Evolutionary conservation across 345 rosid species (phyloP), one percentile per base, ranked within the genome.

Genomic region (Gossypium thurberi): DNA sequence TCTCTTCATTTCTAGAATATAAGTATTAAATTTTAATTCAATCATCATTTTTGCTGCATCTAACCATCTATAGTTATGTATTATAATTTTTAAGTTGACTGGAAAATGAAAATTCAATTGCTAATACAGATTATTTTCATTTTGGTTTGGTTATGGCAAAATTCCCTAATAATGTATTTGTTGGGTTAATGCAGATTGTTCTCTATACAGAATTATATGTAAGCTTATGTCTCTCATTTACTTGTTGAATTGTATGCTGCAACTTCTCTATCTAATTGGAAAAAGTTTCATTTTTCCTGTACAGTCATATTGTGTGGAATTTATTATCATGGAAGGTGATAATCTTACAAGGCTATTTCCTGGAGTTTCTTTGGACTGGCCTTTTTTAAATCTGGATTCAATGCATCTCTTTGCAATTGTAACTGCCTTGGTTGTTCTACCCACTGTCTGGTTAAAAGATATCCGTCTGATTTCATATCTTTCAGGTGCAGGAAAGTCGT

Each of bases 261-360:
- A 42, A 23, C 25, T 76, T 72, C 11, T 73, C 17, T 51, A 70
- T 79, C 18, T 46, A 21, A 51, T 58, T 80, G 21, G 53, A 33
- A 3, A 71, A 33, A 28, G 56, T 56, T 77, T 73, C 25, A 21
- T 78, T 64, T 18, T 65, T 28, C 62, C 67, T 76, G 46, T 82
- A 82, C 84, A 94, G 97, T 84, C 97, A 56, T 94, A 87, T 78
- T 94, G 97, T 78, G 93, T 94, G 76, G 98, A 92, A 72, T 89
- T 92, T 74, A 92, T 94, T 74, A 92, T 82, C 66, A 75, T 92
- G 89, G 98, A 94, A 85, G 98, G 98, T 10, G 98, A 94, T 75
- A 92, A 89, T 74, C 97, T 94, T 56, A 80, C 89, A 17, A 86
- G 86, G 67, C 85, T 94, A 65, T 94, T 94, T 79, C 98, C 97